Conservation (phyloP, 805 yeast species). For the Limtongia smithiae region DNA sequence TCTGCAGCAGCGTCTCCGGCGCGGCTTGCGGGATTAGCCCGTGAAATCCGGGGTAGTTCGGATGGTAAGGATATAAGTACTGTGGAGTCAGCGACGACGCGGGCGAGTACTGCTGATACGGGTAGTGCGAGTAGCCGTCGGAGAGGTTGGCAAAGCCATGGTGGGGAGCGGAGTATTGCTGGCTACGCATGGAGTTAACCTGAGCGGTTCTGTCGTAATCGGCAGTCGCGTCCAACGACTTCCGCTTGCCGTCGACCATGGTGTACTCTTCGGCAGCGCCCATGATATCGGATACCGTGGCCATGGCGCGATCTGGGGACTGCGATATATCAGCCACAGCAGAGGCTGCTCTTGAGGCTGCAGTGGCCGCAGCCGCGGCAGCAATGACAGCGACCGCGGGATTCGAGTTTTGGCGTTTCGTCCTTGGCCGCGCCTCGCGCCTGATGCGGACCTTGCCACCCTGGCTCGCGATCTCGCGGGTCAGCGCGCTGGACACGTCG, state of each 20-base stretch:
- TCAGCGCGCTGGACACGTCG: conserved; percentile 34
- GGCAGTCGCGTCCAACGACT: background rate
- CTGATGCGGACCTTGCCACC: conserved; percentile 36
- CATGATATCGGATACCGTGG: background rate
- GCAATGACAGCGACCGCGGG: background rate
- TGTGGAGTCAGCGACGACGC: no score
- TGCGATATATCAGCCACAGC: conserved; percentile 1
- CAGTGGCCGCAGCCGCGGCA: conserved; percentile 5
- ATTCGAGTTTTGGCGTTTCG: conserved; percentile 1
- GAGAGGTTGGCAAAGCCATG: no score
- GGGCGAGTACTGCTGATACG: no score
- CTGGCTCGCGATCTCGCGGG: conserved; percentile 35
- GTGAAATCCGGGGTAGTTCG: background rate
- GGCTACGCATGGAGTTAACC: background rate
- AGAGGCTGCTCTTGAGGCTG: conserved; percentile 12
- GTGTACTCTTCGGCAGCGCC: background rate
- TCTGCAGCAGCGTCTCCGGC: background rate
- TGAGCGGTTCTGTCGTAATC: background rate
- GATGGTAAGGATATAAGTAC: background rate
- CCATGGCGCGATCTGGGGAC: background rate
- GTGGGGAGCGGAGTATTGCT: background rate
- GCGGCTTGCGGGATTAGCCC: conserved; percentile 1
- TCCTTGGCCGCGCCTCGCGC: conserved; percentile 31
- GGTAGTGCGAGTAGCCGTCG: no score
- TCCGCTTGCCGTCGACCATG: background rate